Percentiles rank a stretch among this genome's conserved stretches.
Conservation (phyloP, 257 asterid genomes). For the Marsdenia floribunda region DNA sequence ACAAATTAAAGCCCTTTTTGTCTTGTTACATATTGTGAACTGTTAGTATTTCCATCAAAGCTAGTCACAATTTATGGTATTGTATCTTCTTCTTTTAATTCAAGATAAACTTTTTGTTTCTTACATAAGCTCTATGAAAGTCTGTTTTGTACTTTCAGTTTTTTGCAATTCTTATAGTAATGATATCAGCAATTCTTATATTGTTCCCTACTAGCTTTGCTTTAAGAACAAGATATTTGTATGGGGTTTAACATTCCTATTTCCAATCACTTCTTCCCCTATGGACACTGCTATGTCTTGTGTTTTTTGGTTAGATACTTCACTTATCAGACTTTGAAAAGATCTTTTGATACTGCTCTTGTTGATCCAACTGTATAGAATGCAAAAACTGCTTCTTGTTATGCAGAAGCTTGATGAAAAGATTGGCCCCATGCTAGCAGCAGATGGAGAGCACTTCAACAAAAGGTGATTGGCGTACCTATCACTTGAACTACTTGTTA, state of each 20-base stretch:
- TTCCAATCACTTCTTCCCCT: constrained; percentile 7
- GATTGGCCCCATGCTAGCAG: constrained; percentile 76
- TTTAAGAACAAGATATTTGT: not conserved
- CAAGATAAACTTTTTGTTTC: too few relatives aligned
- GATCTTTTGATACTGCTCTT: constrained; percentile 71
- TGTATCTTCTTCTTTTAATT: too few relatives aligned
- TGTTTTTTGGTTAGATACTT: constrained; percentile 50
- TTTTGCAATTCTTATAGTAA: too few relatives aligned
- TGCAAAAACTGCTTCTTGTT: constrained; percentile 78
- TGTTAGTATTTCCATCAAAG: too few relatives aligned
- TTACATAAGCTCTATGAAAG: too few relatives aligned
- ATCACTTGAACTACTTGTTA: not conserved
- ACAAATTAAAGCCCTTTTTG: too few relatives aligned
- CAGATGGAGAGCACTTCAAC: constrained; percentile 81
- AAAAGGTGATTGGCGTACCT: constrained; percentile 35
- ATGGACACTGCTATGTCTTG: not conserved
- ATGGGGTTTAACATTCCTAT: constrained; percentile 6
- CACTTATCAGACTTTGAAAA: constrained; percentile 53
- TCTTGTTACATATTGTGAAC: too few relatives aligned
- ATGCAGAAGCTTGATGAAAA: constrained; percentile 78
- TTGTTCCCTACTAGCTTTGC: constrained; percentile 4
- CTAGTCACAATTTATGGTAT: too few relatives aligned
- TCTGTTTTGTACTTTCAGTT: too few relatives aligned
- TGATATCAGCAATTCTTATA: too few relatives aligned
- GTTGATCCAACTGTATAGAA: constrained; percentile 94